A percentile compares a stretch with the other conserved stretches of the same genome.
Conservation (phyloP, 176 grass and related monocot species). For the Triticum monococcum region DNA sequence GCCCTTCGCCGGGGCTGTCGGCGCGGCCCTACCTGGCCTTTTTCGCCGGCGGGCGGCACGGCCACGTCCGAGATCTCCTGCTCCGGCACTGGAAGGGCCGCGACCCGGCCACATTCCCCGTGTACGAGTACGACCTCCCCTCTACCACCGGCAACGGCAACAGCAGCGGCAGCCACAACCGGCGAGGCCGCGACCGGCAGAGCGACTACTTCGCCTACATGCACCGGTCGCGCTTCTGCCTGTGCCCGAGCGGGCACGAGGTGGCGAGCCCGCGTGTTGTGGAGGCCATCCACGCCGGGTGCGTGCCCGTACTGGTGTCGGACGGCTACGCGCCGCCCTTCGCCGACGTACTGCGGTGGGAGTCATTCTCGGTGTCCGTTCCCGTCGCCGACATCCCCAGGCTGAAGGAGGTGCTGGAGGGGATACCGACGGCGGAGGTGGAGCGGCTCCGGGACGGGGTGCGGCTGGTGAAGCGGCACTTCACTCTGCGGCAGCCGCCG, state of each 20-base stretch:
- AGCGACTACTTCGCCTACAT: constrained; percentile 58
- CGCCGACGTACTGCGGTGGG: constrained; percentile 68
- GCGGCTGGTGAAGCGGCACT: constrained; percentile 59
- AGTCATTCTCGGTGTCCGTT: constrained; percentile 67
- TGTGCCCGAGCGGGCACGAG: constrained; percentile 76
- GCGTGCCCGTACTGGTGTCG: constrained; percentile 56
- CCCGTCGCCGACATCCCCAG: constrained; percentile 41
- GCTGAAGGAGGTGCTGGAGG: constrained; percentile 50
- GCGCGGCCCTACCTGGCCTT: constrained; percentile 55
- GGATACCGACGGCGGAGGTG: constrained; percentile 52
- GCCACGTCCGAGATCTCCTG: constrained; percentile 47
- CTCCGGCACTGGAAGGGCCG: constrained; percentile 61
- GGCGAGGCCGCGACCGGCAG: background rate
- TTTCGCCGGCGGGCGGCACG: constrained; percentile 69
- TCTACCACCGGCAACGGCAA: background rate
- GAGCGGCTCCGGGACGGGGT: constrained; percentile 45
- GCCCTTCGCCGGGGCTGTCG: background rate
- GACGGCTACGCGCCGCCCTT: constrained; percentile 62
- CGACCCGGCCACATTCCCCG: constrained; percentile 38
- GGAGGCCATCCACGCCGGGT: constrained; percentile 75
- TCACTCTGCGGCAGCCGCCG: constrained; percentile 50
- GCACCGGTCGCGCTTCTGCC: constrained; percentile 62
- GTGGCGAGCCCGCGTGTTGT: constrained; percentile 78
- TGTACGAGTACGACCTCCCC: constrained; percentile 56
- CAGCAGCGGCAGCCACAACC: background rate